Percentiles rank a stretch among this genome's conserved stretches.
phyloP scores from a whole-genome alignment of 2,329 filamentous ascomycete genomes.

The Beauveria brongniartii region DNA sequence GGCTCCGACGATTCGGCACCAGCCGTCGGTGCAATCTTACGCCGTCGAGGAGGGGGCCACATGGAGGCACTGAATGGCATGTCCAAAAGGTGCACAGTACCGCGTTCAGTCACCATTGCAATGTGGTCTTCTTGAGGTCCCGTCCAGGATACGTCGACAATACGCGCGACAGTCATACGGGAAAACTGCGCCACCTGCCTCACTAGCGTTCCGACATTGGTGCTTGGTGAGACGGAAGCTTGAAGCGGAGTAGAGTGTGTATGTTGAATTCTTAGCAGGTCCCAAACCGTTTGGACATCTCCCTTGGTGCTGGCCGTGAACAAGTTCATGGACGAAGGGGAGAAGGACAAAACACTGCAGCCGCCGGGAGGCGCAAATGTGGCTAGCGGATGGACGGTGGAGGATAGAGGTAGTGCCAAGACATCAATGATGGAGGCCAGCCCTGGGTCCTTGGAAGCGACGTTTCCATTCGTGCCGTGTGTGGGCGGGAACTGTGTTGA shows the following conservation, averaged over 20 bases:
- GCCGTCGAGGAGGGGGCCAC: constrained; percentile 69
- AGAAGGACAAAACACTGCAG: constrained; percentile 74
- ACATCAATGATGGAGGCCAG: constrained; percentile 70
- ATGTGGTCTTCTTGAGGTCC: constrained; percentile 71
- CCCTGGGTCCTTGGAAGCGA: constrained; percentile 56
- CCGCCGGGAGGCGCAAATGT: constrained; percentile 66
- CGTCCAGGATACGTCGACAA: constrained; percentile 86
- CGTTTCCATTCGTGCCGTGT: constrained; percentile 54
- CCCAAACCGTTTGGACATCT: constrained; percentile 78
- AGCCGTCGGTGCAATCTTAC: constrained; percentile 35
- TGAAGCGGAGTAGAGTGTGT: constrained; percentile 55
- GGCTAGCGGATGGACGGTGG: constrained; percentile 53
- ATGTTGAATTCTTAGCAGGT: constrained; percentile 59
- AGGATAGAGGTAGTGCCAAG: constrained; percentile 46
- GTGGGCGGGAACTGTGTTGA: constrained; percentile 62
- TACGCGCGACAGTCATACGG: constrained; percentile 82
- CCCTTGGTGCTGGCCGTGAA: constrained; percentile 77
- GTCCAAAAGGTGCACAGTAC: constrained; percentile 90
- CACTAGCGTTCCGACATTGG: constrained; percentile 49
- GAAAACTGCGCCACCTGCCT: constrained; percentile 84
- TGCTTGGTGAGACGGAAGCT: constrained; percentile 35
- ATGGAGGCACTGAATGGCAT: constrained; percentile 74
- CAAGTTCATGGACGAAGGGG: constrained; percentile 63
- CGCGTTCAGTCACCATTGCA: constrained; percentile 85
- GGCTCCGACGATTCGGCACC: constrained; percentile 41